phyloP scores from a whole-genome alignment of 306 rosid genomes.

The Inga laurina region DNA sequence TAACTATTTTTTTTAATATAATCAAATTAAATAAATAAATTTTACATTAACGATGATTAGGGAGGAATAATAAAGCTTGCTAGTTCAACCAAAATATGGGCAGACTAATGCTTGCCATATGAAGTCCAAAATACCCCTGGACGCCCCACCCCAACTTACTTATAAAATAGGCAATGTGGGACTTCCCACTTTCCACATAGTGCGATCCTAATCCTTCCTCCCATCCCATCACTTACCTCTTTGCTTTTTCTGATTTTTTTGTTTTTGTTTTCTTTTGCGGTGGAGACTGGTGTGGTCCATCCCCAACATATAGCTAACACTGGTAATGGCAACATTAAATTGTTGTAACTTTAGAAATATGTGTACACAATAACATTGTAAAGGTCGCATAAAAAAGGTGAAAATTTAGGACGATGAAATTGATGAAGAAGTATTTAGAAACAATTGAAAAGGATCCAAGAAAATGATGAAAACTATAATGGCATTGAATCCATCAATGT shows the following conservation, averaged over 20 bases:
- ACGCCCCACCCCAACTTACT: neutral
- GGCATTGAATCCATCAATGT: neutral
- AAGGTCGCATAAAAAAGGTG: neutral
- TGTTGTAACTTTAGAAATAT: no score
- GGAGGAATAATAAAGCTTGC: no score
- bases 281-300: neutral
- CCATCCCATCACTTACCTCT: neutral
- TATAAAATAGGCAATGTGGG: neutral
- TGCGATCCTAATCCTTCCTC: neutral
- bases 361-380: neutral
- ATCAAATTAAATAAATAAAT: no score
- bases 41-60: accelerated
- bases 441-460: neutral
- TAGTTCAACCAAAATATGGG: no score
- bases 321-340: no score
- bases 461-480: neutral
- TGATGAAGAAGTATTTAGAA: neutral
- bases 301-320: neutral
- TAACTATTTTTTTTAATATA: no score
- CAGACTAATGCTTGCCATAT: no score
- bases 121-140: neutral
- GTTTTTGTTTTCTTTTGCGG: no score
- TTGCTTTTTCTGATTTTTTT: neutral
- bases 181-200: neutral
- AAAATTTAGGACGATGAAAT: neutral